Conservation (phyloP, 2,329 filamentous ascomycete genomes). For the Neocatenulostroma microsporum region DNA sequence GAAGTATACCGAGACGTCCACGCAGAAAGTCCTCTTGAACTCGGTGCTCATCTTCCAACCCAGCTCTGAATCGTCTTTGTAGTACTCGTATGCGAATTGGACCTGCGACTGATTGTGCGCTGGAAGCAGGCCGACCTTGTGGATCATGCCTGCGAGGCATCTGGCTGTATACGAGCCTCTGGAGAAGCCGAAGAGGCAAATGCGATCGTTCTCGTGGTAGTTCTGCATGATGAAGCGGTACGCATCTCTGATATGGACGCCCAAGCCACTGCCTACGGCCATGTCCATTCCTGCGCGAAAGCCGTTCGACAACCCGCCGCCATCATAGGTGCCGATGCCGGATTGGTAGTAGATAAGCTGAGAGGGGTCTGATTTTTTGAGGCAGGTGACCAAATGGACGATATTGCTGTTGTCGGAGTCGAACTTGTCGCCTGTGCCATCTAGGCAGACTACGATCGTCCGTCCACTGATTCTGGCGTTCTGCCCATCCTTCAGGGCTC, state of each 20-base stretch:
- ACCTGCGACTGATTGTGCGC: slow-evolving; percentile 32
- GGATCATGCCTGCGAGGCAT: slow-evolving; percentile 40
- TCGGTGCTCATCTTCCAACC: slow-evolving; percentile 36
- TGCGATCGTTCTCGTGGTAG: slow-evolving; percentile 40
- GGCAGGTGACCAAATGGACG: slow-evolving; percentile 36
- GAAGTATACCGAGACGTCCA: slow-evolving; percentile 37
- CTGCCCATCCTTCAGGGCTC: slow-evolving; percentile 3
- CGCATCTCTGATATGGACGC: slow-evolving; percentile 35
- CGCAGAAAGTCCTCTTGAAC: slow-evolving; percentile 42
- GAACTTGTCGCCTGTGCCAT: slow-evolving; percentile 42
- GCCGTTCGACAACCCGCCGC: slow-evolving; percentile 33
- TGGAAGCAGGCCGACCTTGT: slow-evolving; percentile 35
- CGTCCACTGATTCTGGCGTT: slow-evolving; percentile 12
- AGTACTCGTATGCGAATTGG: slow-evolving; percentile 39
- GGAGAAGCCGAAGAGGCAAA: slow-evolving; percentile 45
- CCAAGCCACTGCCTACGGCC: slow-evolving; percentile 38
- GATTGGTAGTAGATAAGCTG: slow-evolving; percentile 37
- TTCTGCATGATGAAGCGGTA: slow-evolving; percentile 44
- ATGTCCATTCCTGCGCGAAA: slow-evolving; percentile 36
- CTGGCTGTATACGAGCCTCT: slow-evolving; percentile 45
- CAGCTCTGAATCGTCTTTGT: slow-evolving; percentile 33
- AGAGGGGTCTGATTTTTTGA: slow-evolving; percentile 36
- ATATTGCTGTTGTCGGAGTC: slow-evolving; percentile 40
- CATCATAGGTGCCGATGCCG: slow-evolving; percentile 41
- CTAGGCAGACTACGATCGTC: slow-evolving; percentile 36